Percentiles rank a stretch among this genome's conserved stretches.
phyloP scores from a whole-genome alignment of 2,329 filamentous ascomycete species.

The Diaporthe citrichinensis region DNA sequence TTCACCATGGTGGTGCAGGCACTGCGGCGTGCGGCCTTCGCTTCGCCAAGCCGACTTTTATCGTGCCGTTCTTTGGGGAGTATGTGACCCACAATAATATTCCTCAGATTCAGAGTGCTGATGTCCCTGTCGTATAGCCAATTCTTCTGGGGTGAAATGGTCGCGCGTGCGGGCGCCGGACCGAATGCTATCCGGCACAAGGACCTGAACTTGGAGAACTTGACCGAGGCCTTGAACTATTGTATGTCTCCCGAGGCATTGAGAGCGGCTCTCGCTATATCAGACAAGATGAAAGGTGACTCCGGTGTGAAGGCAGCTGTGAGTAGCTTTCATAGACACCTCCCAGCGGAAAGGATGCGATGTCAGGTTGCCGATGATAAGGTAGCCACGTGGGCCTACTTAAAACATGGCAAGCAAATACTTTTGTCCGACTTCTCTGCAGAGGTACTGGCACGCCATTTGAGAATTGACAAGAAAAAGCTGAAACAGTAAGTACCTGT shows the following conservation, averaged over 20 bases:
- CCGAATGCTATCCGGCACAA: not conserved
- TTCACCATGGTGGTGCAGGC: constrained; percentile 76
- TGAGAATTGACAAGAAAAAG: not conserved
- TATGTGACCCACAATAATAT: too few relatives aligned
- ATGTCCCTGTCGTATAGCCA: not conserved
- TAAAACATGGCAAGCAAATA: not conserved
- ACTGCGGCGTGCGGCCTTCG: constrained; percentile 5
- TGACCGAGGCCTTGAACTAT: not conserved
- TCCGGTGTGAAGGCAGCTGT: not conserved
- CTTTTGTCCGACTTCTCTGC: not conserved
- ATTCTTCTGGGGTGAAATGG: constrained; percentile 18
- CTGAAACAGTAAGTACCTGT: not conserved
- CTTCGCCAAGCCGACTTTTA: not conserved
- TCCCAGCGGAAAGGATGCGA: not conserved
- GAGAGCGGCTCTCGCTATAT: not conserved
- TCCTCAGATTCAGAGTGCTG: not conserved
- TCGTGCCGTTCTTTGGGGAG: constrained; percentile 4
- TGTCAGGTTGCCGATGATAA: not conserved
- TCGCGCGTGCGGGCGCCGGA: not conserved
- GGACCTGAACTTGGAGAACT: not conserved
- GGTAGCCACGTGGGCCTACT: not conserved
- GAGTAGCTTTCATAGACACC: constrained; percentile 5
- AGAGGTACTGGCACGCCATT: not conserved
- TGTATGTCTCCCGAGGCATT: not conserved
- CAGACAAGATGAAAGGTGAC: constrained; percentile 4